These are phyloP conservation scores for Tylopilus subfusipes DNA, from an alignment of 768 basidiomycete species.

Conservation along the genomic window DNA sequence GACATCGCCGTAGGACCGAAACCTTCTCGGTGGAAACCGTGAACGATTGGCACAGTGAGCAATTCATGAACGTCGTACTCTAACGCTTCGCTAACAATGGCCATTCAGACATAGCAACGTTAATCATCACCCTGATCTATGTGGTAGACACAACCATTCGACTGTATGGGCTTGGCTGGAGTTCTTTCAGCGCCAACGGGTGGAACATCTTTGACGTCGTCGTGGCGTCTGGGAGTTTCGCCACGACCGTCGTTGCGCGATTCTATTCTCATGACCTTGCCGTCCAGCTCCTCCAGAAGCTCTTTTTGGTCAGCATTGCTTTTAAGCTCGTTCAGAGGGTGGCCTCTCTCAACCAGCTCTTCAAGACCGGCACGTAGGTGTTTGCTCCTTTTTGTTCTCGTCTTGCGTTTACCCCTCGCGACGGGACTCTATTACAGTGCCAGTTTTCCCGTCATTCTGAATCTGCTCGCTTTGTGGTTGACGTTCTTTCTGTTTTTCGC, in stretches of 20 bases:
- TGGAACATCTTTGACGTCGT: conserved; percentile 93
- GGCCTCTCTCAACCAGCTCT: conserved; percentile 86
- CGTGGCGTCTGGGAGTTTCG: conserved; percentile 75
- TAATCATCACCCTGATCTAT: conserved; percentile 69
- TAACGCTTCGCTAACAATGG: conserved; percentile 7
- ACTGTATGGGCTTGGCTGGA: conserved; percentile 80
- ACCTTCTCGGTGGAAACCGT: conserved; percentile 54
- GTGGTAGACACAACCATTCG: conserved; percentile 73
- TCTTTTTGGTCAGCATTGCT: conserved; percentile 90
- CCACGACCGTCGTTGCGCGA: conserved; percentile 73
- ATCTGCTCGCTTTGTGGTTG: conserved; percentile 83
- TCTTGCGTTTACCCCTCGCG: not conserved
- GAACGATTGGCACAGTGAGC: conserved; percentile 61
- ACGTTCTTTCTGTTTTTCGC: conserved; percentile 89
- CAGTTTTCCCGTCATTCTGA: conserved; percentile 81
- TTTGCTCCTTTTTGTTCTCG: not conserved
- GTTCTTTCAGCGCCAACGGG: conserved; percentile 81
- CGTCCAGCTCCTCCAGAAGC: conserved; percentile 71
- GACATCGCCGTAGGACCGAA: conserved; percentile 59
- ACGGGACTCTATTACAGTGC: conserved; percentile 45
- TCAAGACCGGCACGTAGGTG: conserved; percentile 91
- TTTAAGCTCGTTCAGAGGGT: conserved; percentile 92
- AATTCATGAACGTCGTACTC: not conserved
- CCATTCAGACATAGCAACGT: conserved; percentile 68
- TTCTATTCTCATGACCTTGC: conserved; percentile 48